These are phyloP conservation scores for Ophiostoma sp. DNA, from an alignment of 2,329 filamentous ascomycete species.

Conservation along the genomic window DNA sequence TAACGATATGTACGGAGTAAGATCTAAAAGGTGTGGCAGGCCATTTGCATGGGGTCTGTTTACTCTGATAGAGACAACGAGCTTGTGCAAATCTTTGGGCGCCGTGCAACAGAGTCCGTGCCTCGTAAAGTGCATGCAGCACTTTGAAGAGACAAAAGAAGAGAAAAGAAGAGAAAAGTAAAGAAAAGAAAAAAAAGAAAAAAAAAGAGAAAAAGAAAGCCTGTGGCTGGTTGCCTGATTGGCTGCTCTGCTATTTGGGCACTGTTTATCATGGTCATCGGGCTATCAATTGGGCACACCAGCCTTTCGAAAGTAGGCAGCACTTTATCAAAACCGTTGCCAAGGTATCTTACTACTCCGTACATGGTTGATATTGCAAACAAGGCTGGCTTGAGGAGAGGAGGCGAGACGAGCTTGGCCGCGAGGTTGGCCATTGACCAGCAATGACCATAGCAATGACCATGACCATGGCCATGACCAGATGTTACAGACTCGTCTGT, in stretches of 20 bases:
- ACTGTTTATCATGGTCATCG: neutral
- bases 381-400: neutral
- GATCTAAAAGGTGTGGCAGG: neutral
- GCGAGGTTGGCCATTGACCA: neutral
- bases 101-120: neutral
- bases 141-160: no score
- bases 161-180: no score
- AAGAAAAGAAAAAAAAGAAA: no score
- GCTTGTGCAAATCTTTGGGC: constrained; percentile 6
- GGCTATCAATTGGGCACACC: neutral
- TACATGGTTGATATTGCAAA: neutral
- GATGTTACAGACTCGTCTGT: neutral
- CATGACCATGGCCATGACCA: neutral
- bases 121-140: neutral
- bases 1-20: no score
- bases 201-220: no score
- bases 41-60: neutral
- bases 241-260: neutral
- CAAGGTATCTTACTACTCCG: no score
- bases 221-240: neutral
- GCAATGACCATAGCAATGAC: no score
- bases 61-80: neutral
- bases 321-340: neutral
- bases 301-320: neutral
- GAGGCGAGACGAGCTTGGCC: neutral